phyloP scores from a whole-genome alignment of 1,284 basidiomycete genomes.

The Kwoniella shivajii region DNA sequence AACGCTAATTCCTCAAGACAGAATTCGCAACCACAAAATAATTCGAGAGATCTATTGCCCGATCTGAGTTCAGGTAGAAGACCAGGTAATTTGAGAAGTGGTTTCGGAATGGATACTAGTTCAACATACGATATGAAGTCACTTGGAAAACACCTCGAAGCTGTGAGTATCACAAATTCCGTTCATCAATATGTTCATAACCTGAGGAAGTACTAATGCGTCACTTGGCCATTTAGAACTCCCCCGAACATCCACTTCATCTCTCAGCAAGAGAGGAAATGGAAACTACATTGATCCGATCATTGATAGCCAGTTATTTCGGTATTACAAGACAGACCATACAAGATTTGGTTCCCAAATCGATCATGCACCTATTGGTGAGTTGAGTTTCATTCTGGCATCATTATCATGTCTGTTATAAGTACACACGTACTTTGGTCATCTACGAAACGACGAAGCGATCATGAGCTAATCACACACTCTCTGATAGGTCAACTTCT shows the following conservation, averaged over 20 bases:
- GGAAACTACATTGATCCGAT: constrained; percentile 93
- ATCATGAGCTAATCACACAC: neutral
- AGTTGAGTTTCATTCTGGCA: constrained; percentile 11
- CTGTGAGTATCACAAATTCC: too few species aligned
- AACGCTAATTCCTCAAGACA: neutral
- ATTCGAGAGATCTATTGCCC: constrained; percentile 44
- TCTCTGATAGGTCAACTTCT: constrained; percentile 79
- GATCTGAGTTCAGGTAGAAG: constrained; percentile 48
- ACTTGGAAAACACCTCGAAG: constrained; percentile 91
- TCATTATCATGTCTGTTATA: constrained; percentile 13
- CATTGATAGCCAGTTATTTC: constrained; percentile 94
- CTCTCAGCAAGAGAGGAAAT: constrained; percentile 85
- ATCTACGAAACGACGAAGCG: too few species aligned
- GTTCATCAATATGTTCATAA: neutral
- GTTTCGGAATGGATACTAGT: constrained; percentile 49
- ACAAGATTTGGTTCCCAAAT: constrained; percentile 95
- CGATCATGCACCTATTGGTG: constrained; percentile 75
- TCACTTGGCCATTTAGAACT: too few species aligned
- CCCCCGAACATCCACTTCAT: constrained; percentile 61
- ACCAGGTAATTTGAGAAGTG: constrained; percentile 60
- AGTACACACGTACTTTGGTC: neutral
- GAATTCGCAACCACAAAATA: neutral
- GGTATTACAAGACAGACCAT: constrained; percentile 94
- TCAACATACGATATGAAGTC: constrained; percentile 99
- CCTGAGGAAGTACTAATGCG: constrained; percentile 10